Percentiles rank a stretch among this genome's conserved stretches.
phyloP scores from a whole-genome alignment of 2,329 filamentous ascomycete species.

The Colletotrichum eleusines region DNA sequence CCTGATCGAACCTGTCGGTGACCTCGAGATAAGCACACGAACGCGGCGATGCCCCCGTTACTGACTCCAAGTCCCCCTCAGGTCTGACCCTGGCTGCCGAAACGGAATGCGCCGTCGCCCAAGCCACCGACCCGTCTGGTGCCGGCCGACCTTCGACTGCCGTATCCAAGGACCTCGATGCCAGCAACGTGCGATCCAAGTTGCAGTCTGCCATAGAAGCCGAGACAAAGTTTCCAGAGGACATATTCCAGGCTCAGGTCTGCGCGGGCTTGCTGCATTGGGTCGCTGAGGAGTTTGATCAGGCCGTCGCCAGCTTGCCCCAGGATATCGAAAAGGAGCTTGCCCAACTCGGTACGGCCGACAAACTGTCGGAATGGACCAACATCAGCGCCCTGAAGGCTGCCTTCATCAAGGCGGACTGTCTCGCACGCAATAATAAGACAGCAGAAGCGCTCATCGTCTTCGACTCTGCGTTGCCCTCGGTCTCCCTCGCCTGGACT shows the following conservation, averaged over 20 bases:
- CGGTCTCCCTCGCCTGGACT: constrained; percentile 66
- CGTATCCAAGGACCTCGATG: constrained; percentile 58
- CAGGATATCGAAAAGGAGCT: constrained; percentile 69
- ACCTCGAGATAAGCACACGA: constrained; percentile 26
- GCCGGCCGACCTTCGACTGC: constrained; percentile 57
- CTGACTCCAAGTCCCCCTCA: constrained; percentile 50
- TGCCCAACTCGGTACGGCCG: constrained; percentile 63
- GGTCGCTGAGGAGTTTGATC: constrained; percentile 75
- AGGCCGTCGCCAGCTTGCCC: constrained; percentile 73
- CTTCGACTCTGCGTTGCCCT: constrained; percentile 75
- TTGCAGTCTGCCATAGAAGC: constrained; percentile 69
- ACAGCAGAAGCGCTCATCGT: constrained; percentile 72
- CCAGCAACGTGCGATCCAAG: constrained; percentile 60
- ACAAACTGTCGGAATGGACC: constrained; percentile 78
- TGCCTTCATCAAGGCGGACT: constrained; percentile 80
- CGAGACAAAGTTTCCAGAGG: constrained; percentile 66
- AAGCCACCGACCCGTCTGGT: constrained; percentile 60
- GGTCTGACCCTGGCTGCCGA: constrained; percentile 78
- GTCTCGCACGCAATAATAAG: constrained; percentile 62
- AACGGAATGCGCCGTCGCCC: constrained; percentile 74
- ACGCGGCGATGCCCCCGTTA: constrained; percentile 36
- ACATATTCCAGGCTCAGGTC: constrained; percentile 82
- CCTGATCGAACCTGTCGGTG: constrained; percentile 83
- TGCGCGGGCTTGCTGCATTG: constrained; percentile 90
- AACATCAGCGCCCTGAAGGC: constrained; percentile 84